Evolutionary conservation across 495 filamentous ascomycete genomes (phyloP).

Genomic region (Penicillium subrubescens): DNA sequence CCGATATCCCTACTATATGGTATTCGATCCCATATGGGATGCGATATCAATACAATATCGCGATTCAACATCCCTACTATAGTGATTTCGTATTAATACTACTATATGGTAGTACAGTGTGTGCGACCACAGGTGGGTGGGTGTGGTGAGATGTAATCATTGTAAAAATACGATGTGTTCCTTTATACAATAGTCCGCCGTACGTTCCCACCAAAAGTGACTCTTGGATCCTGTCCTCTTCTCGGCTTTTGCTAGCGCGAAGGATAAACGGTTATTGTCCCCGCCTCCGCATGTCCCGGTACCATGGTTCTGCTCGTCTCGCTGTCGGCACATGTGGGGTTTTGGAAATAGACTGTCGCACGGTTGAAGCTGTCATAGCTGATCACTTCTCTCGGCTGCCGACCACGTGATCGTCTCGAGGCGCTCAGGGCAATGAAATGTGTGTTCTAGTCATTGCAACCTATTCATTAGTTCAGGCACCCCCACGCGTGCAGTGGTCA

Average conservation of each 20-base stretch:
- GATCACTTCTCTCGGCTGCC: neutral
- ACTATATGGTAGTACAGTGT: no score
- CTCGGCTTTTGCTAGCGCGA: neutral
- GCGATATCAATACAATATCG: no score
- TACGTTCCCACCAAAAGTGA: neutral
- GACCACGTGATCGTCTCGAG: neutral
- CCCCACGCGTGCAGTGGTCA: neutral
- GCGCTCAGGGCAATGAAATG: neutral
- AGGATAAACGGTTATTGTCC: neutral
- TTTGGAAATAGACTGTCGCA: neutral
- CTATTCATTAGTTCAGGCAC: neutral
- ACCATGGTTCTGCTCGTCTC: neutral
- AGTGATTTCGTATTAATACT: no score
- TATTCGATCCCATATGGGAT: no score
- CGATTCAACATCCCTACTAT: no score
- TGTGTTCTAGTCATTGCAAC: neutral
- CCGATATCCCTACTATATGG: no score
- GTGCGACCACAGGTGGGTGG: no score
- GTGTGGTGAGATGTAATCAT: neutral
- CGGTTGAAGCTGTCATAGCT: neutral
- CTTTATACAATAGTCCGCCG: neutral
- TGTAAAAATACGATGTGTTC: neutral
- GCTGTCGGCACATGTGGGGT: neutral
- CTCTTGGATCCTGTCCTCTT: neutral
- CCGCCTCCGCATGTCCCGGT: neutral